phyloP scores from a whole-genome alignment of 345 rosid species.

The Eucalyptus regnans region DNA sequence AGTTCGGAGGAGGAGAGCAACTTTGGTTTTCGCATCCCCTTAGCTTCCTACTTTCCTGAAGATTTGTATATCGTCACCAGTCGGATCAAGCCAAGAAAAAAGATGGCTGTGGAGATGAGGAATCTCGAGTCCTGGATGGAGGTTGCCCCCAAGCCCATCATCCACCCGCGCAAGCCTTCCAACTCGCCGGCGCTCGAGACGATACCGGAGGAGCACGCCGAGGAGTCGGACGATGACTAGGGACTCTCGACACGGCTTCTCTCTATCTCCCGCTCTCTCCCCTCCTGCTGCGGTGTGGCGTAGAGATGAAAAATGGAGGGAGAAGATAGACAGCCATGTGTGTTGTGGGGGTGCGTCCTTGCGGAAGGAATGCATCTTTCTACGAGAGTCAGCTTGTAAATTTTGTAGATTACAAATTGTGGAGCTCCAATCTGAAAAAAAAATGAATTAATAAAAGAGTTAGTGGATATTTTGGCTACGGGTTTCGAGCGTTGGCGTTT shows the following conservation, averaged over 20 bases:
- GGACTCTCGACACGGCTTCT: background rate
- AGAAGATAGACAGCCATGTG: background rate
- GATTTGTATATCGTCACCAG: background rate
- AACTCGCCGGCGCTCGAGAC: conserved; percentile 31
- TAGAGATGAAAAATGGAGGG: background rate
- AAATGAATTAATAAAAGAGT: background rate
- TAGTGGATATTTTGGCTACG: background rate
- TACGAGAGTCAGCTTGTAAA: background rate
- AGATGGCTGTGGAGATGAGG: conserved; percentile 3
- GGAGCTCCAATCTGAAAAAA: background rate
- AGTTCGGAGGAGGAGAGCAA: background rate
- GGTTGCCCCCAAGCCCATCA: conserved; percentile 35
- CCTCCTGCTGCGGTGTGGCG: background rate
- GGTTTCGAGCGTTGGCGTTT: background rate
- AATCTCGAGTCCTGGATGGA: conserved; percentile 11
- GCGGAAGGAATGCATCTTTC: background rate
- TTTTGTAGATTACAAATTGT: background rate
- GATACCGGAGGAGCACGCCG: conserved; percentile 12
- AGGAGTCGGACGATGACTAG: conserved; percentile 3
- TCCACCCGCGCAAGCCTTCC: conserved; percentile 22
- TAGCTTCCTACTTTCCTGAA: background rate
- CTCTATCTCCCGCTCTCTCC: background rate
- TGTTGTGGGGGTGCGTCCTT: background rate
- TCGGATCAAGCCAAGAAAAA: background rate
- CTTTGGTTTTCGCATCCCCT: background rate